Evolutionary conservation across 2,329 filamentous ascomycete species (phyloP).

Genomic region (Phialophora macrospora): DNA sequence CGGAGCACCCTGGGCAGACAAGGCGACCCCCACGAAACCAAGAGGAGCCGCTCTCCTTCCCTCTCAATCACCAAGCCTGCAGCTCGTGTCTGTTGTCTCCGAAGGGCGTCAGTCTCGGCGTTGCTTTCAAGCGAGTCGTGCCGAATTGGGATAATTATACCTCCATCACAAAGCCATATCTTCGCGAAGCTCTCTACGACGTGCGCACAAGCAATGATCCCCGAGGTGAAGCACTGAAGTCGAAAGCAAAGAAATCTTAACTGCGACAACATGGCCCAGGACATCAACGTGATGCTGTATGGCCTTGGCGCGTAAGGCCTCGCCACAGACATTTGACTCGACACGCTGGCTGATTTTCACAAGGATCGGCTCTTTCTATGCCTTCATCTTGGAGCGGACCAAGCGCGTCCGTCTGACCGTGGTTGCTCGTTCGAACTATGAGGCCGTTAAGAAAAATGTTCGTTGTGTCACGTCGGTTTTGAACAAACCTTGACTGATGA

Average conservation of each 20-base stretch:
- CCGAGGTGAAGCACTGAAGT: not conserved
- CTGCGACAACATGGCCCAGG: conserved; percentile 38
- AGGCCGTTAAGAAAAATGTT: conserved; percentile 50
- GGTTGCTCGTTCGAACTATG: conserved; percentile 54
- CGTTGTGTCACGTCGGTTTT: conserved; percentile 3
- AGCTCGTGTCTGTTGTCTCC: conserved; percentile 11
- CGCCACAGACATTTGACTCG: not conserved
- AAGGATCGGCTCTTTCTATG: conserved; percentile 64
- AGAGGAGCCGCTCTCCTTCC: not conserved
- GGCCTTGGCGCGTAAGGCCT: conserved; percentile 59
- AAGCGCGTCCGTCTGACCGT: conserved; percentile 50
- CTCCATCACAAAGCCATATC: too few species aligned
- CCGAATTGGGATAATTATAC: not conserved
- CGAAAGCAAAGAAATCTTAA: not conserved
- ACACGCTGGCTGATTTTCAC: not conserved
- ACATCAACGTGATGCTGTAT: conserved; percentile 56
- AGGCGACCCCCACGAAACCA: conserved; percentile 5
- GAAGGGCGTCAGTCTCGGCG: conserved; percentile 28
- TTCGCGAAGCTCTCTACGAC: not conserved
- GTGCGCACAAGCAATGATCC: not conserved
- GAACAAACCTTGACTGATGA: not conserved
- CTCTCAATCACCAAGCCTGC: not conserved
- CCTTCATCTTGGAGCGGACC: conserved; percentile 57
- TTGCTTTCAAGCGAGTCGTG: not conserved
- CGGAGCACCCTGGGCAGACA: not conserved